Evolutionary conservation across 2,329 filamentous ascomycete species (phyloP).

Genomic region (Nothophaeocryptopus gaeumannii): DNA sequence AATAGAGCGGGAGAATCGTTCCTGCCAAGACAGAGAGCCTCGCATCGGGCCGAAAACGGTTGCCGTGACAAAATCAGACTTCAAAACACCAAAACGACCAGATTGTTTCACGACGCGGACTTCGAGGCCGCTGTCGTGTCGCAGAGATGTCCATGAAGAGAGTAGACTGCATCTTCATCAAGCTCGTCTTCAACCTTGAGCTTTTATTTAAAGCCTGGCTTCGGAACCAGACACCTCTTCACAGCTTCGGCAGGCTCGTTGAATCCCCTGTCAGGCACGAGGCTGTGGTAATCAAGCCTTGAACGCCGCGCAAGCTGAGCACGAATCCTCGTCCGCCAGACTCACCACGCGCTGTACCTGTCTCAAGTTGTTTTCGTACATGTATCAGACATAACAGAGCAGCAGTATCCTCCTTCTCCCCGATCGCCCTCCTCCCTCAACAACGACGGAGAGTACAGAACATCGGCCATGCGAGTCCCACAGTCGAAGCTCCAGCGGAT

Average conservation of each 20-base stretch:
- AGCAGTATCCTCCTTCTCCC: neutral
- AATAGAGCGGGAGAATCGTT: no score
- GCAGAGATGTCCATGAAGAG: no score
- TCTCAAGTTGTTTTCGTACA: constrained; percentile 14
- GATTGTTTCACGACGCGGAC: no score
- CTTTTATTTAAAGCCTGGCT: neutral
- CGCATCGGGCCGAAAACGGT: no score
- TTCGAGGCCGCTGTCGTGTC: no score
- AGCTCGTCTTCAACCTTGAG: no score
- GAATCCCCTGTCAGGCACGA: neutral
- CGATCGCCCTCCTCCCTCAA: neutral
- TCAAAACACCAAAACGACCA: no score
- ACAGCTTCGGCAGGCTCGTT: neutral
- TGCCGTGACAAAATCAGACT: no score
- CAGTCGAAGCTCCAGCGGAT: constrained; percentile 52
- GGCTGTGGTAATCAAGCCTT: constrained; percentile 1
- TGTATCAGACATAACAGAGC: constrained; percentile 7
- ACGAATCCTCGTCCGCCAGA: constrained; percentile 2
- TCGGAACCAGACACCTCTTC: constrained; percentile 1
- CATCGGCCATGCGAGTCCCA: constrained; percentile 41
- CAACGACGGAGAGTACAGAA: neutral
- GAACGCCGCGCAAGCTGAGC: constrained; percentile 15
- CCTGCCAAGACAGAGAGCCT: no score
- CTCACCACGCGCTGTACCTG: neutral
- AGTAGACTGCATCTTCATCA: no score